Conservation (phyloP, 352 stramenopile species). For the Pythium chondricola region DNA sequence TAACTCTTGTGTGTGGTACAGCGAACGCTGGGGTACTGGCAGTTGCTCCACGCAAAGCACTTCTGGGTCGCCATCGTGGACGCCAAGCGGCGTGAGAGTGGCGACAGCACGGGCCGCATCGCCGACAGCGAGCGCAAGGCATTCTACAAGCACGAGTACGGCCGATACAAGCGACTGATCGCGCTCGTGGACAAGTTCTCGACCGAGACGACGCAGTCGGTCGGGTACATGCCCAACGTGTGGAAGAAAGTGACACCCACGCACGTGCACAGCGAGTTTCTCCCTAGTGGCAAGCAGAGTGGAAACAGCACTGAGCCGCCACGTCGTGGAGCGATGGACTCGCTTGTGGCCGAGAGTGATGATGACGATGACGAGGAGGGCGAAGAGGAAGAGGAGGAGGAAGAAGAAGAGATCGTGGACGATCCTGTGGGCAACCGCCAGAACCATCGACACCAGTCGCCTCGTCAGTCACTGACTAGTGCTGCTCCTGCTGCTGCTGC, state of each 20-base stretch:
- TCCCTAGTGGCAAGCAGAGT: constrained; percentile 16
- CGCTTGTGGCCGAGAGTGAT: constrained; percentile 51
- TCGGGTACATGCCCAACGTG: constrained; percentile 41
- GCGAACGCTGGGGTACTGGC: constrained; percentile 72
- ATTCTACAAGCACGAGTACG: constrained; percentile 65
- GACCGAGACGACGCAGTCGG: constrained; percentile 35
- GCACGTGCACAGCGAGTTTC: constrained; percentile 43
- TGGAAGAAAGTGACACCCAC: constrained; percentile 53
- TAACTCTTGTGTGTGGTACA: constrained; percentile 16
- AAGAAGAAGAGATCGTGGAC: constrained; percentile 17
- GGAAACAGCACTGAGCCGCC: constrained; percentile 3
- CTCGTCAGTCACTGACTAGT: background rate
- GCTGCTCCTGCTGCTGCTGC: no score
- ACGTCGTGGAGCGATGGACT: constrained; percentile 49
- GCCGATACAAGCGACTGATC: constrained; percentile 66
- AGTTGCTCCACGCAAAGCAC: constrained; percentile 74
- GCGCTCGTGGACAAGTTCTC: constrained; percentile 60
- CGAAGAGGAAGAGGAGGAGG: constrained; percentile 33
- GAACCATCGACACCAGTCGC: no score
- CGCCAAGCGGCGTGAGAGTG: constrained; percentile 38
- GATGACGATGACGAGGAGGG: constrained; percentile 22
- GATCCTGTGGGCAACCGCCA: no score
- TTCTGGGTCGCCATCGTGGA: constrained; percentile 76
- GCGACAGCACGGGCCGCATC: constrained; percentile 41
- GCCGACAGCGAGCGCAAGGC: constrained; percentile 23